Evolutionary conservation across 116 monocot genomes (phyloP).

Genomic region (Trichopus zeylanicus): DNA sequence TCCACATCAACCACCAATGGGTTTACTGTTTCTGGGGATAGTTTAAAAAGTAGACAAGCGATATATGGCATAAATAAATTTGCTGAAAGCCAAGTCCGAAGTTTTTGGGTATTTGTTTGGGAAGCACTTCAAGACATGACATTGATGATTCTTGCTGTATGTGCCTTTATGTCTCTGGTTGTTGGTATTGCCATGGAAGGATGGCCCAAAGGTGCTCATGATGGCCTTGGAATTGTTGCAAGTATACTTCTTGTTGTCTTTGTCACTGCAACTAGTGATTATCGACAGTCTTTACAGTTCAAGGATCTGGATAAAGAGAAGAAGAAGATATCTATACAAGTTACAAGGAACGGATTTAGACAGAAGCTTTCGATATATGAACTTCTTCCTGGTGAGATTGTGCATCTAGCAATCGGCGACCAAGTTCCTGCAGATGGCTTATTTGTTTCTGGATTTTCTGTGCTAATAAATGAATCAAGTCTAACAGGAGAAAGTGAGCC

Average conservation of each 20-base stretch:
- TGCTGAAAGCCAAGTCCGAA: conserved; percentile 27
- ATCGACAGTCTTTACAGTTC: conserved; percentile 68
- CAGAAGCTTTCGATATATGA: conserved; percentile 65
- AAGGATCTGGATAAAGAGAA: conserved; percentile 82
- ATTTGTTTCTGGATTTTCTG: conserved; percentile 60
- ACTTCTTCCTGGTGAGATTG: conserved; percentile 72
- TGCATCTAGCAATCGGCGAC: conserved; percentile 69
- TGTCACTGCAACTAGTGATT: conserved; percentile 76
- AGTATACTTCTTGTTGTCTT: conserved; percentile 47
- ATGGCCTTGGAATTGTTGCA: conserved; percentile 38
- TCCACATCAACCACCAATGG: conserved; percentile 33
- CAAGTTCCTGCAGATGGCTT: conserved; percentile 79
- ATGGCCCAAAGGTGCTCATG: conserved; percentile 44
- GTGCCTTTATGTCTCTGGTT: conserved; percentile 32
- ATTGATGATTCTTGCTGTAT: conserved; percentile 34
- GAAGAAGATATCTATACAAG: conserved; percentile 65
- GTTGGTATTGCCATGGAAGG: conserved; percentile 46
- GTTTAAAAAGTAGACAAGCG: conserved; percentile 22
- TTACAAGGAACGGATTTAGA: conserved; percentile 57
- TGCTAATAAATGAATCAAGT: conserved; percentile 63
- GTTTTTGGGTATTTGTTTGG: conserved; percentile 48
- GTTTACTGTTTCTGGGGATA: conserved; percentile 22
- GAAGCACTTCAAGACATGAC: conserved; percentile 49
- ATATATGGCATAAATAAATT: conserved; percentile 30
- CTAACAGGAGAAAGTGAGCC: conserved; percentile 79